phyloP scores from a whole-genome alignment of 257 asterid genomes.

The Cordia subcordata region DNA sequence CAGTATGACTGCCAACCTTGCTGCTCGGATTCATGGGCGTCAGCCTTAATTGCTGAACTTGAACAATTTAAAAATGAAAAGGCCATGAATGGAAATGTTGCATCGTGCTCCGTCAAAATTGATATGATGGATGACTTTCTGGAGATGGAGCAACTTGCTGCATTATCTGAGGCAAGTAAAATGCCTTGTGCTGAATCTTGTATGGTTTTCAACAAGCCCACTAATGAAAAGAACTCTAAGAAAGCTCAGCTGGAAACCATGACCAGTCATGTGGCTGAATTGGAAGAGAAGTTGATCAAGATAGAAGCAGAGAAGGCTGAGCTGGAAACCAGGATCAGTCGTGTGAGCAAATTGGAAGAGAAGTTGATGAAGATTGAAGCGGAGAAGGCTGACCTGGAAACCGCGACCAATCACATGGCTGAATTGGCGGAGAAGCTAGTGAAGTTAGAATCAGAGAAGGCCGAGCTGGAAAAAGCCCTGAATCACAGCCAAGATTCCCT shows the following conservation, averaged over 20 bases:
- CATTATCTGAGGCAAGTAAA: conserved; percentile 46
- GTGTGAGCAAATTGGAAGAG: conserved; percentile 46
- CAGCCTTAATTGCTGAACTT: conserved; percentile 43
- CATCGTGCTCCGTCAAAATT: conserved; percentile 36
- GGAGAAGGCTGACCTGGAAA: conserved; percentile 44
- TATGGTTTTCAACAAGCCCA: conserved; percentile 22
- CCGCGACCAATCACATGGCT: conserved; percentile 31
- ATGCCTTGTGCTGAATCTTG: conserved; percentile 29
- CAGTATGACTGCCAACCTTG: conserved; percentile 32
- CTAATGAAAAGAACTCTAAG: conserved; percentile 29
- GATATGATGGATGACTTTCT: conserved; percentile 86
- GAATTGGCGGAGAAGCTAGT: conserved; percentile 55
- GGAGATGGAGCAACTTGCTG: conserved; percentile 81
- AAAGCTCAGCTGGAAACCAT: conserved; percentile 11
- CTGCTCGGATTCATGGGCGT: conserved; percentile 44
- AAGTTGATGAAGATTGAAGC: conserved; percentile 45
- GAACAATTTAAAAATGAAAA: conserved; percentile 54
- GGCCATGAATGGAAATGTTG: conserved; percentile 23
- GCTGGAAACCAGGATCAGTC: conserved; percentile 32
- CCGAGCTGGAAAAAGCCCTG: conserved; percentile 38
- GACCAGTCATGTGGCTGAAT: conserved; percentile 36
- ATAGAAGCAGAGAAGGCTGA: conserved; percentile 45
- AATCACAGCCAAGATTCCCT: conserved; percentile 33
- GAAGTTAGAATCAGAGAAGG: conserved; percentile 39
- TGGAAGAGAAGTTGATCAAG: conserved; percentile 49